A percentile compares a stretch with the other conserved stretches of the same genome.
Conservation (phyloP, 73 alveolate genomes). For the Stentor coeruleus region DNA sequence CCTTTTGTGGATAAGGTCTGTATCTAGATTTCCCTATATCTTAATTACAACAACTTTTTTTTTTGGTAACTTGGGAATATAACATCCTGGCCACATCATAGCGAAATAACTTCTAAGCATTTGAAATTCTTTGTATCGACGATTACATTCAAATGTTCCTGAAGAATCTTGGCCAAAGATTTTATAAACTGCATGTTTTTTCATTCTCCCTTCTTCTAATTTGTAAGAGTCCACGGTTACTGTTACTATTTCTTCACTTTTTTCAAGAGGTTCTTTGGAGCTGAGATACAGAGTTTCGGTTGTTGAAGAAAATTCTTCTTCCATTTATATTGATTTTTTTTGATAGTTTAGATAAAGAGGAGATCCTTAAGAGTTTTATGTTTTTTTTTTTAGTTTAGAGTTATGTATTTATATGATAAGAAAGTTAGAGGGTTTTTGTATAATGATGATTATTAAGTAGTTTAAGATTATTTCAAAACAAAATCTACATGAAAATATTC, state of each 20-base stretch:
- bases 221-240: slow-evolving; percentile 23
- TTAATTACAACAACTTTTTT: too few relatives aligned
- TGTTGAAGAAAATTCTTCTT: slow-evolving; percentile 5
- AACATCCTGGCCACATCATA: slow-evolving; percentile 87
- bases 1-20: neutral
- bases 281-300: neutral
- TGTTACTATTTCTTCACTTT: slow-evolving; percentile 27
- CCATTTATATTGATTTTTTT: too few relatives aligned
- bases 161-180: slow-evolving; percentile 34
- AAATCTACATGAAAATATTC: too few relatives aligned
- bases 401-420: too few relatives aligned
- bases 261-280: too few relatives aligned
- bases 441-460: too few relatives aligned
- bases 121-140: slow-evolving; percentile 89
- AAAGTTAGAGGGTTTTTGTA: too few relatives aligned
- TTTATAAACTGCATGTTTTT: slow-evolving; percentile 31
- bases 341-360: too few relatives aligned
- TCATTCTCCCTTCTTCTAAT: slow-evolving; percentile 36
- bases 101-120: slow-evolving; percentile 65
- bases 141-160: slow-evolving; percentile 36
- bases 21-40: neutral
- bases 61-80: slow-evolving; percentile 88
- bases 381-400: too few relatives aligned
- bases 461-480: too few relatives aligned
- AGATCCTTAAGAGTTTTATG: too few relatives aligned